phyloP scores from a whole-genome alignment of 371 early-diverging fungal species.

The Fennellomyces sp. region DNA sequence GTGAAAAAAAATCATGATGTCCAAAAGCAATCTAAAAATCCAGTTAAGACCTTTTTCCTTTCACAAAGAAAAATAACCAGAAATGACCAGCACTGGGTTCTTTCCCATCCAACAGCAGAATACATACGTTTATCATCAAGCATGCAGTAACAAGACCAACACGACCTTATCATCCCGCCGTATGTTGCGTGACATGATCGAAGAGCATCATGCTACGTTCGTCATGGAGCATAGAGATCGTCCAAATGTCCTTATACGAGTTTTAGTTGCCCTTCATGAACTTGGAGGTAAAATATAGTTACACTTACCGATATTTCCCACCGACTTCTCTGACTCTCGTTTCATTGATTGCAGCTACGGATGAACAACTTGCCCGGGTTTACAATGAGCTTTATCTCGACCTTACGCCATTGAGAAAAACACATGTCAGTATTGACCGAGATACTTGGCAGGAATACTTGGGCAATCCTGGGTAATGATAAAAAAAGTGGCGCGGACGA shows the following conservation, averaged over 20 bases:
- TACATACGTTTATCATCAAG: not conserved
- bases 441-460: slow-evolving; percentile 8
- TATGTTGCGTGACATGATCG: slow-evolving; percentile 9
- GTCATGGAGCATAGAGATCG: slow-evolving; percentile 41
- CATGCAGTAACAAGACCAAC: not conserved
- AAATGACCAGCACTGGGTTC: slow-evolving; percentile 3
- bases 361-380: slow-evolving; percentile 8
- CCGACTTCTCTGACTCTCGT: too few relatives aligned
- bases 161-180: not conserved
- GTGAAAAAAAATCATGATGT: too few relatives aligned
- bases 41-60: not conserved
- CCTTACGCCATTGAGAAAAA: not conserved
- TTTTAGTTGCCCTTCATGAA: slow-evolving; percentile 33
- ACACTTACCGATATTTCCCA: not conserved
- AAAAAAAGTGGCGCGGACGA: slow-evolving; percentile 2
- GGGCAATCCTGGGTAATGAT: slow-evolving; percentile 4
- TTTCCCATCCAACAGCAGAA: not conserved
- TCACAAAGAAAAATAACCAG: not conserved
- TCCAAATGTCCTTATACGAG: slow-evolving; percentile 33
- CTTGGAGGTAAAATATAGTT: slow-evolving; percentile 26
- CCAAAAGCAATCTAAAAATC: too few relatives aligned
- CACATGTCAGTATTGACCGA: not conserved
- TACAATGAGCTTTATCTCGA: slow-evolving; percentile 6
- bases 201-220: slow-evolving; percentile 29
- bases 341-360: slow-evolving; percentile 1